A percentile compares a stretch with the other conserved stretches of the same genome.
Conservation (phyloP, 1,284 basidiomycete genomes). For the Gomphus bonarii region DNA sequence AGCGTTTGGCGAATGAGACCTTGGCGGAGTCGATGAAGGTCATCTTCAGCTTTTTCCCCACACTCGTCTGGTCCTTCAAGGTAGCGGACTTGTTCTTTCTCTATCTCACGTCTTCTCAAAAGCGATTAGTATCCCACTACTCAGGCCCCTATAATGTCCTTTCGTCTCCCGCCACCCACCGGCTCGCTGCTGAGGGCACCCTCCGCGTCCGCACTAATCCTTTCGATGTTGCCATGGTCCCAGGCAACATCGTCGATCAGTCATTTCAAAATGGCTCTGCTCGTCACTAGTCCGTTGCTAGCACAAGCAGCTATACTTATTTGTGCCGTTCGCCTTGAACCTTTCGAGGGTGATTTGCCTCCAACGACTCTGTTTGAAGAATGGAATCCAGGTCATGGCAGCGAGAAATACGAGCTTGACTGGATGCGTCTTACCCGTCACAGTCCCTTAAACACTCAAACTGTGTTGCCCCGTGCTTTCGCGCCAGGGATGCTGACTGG, state of each 20-base stretch:
- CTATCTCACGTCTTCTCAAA: not conserved
- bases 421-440: not conserved
- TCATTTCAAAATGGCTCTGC: not conserved
- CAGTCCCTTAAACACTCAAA: not conserved
- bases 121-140: not conserved
- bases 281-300: not conserved
- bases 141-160: constrained; percentile 4
- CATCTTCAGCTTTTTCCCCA: not conserved
- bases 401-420: not conserved
- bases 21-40: not conserved
- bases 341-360: not conserved
- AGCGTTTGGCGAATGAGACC: constrained; percentile 3
- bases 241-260: not conserved
- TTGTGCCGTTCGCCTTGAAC: not conserved
- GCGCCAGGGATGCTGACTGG: constrained; percentile 2
- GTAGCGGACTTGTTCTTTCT: not conserved
- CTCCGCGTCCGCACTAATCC: not conserved
- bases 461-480: not conserved
- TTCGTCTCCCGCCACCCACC: not conserved
- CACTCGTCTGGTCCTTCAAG: constrained; percentile 2
- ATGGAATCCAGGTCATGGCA: not conserved
- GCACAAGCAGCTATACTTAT: not conserved
- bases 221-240: not conserved
- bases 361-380: not conserved
- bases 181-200: not conserved